A percentile compares a stretch with the other conserved stretches of the same genome.
These are phyloP conservation scores for Trichoderma simmonsii DNA, from an alignment of 2,329 filamentous ascomycete genomes.

Conservation along the genomic window DNA sequence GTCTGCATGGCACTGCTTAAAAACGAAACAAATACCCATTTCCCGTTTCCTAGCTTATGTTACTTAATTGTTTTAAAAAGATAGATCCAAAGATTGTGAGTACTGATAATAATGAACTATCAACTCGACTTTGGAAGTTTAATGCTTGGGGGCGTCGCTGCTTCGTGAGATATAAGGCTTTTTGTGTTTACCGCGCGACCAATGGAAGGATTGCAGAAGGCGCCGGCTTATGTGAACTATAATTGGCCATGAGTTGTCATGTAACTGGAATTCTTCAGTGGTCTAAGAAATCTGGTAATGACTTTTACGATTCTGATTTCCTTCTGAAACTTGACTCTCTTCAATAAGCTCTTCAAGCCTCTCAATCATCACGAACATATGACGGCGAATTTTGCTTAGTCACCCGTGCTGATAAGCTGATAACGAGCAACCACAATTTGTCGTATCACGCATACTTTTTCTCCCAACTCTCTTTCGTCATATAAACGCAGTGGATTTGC, in stretches of 20 bases:
- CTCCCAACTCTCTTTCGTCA: neutral
- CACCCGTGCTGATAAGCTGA: neutral
- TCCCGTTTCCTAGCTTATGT: neutral
- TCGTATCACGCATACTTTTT: neutral
- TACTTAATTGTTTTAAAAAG: neutral
- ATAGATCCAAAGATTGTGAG: neutral
- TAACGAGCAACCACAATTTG: constrained; percentile 10
- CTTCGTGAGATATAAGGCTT: no score
- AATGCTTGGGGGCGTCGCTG: neutral
- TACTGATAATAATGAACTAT: neutral
- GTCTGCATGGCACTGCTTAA: neutral
- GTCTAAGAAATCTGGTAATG: neutral
- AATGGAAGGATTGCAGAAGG: neutral
- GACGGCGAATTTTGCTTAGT: neutral
- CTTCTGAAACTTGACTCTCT: neutral
- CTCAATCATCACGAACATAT: neutral
- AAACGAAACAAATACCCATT: neutral
- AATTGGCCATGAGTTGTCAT: neutral
- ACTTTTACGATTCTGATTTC: neutral
- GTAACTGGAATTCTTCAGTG: neutral
- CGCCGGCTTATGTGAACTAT: neutral
- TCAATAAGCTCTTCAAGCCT: neutral
- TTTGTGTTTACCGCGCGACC: no score
- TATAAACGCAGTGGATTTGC: neutral
- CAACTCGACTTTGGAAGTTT: neutral